Evolutionary conservation across 805 yeast genomes (phyloP), one percentile per base, ranked within the genome.

Genomic region (Candida hungchunana): DNA sequence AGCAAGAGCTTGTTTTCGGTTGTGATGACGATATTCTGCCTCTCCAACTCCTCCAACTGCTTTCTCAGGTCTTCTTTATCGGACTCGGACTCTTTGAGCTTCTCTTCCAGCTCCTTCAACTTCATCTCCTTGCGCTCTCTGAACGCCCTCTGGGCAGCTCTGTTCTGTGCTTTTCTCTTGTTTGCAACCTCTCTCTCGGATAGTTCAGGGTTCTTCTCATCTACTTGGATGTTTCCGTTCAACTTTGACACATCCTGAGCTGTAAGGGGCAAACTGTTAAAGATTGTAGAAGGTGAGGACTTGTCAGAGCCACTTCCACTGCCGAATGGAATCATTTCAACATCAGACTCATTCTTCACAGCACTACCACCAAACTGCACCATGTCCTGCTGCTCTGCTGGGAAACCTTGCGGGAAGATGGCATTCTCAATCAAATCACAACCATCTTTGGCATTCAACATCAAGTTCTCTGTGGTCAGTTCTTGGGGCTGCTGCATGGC

Each of bases 121-220:
- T 73, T 77, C 33, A 75, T 74, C 56, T 83, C 93, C 56, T 82
- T 83, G 32, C 94, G 74, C 58, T 84, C 89, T 42, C 95, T 66
- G 59, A 83, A 86, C 3, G 95, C 95, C 47, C 88, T 67, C 60
- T 86, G 95, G 1, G 95, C 95, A 9, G 89, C 89, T 50, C 95
- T 66, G 54, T 85, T 84, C 55, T 82, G 93, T 3, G 86, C 87
- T 53, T 78, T 82, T 34, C 84, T 71, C 55, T 75, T 77, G 44
- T 70, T 63, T 14, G 68, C 69, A 6, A 74, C 48, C 41, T 77
- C 73, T 26, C 62, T 60, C 34, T 66, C 51, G 1, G 45, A 25
- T 7, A 42, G 28, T 7, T 37, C 40, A 15, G 22, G 21, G 27
- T 29, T 29, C 13, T 26, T 18, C 27, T 26, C 31, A 11, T 37